A percentile compares a stretch with the other conserved stretches of the same genome.
phyloP scores from a whole-genome alignment of 2,329 filamentous ascomycete species.

The Magnaporthiopsis incrustans region DNA sequence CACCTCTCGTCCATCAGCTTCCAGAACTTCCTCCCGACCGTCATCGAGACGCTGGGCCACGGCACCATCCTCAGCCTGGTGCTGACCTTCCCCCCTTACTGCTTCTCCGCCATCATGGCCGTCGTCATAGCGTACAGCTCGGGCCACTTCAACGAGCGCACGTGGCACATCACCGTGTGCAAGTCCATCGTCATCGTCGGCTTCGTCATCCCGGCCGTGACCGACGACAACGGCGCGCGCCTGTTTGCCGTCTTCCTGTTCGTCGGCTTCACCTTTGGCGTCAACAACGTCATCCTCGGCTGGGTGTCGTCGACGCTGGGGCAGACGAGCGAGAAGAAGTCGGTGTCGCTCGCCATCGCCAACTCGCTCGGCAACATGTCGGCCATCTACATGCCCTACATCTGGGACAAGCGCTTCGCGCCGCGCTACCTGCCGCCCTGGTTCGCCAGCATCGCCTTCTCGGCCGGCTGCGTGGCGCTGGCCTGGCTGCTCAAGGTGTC shows the following conservation, averaged over 20 bases:
- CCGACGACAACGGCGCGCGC: constrained; percentile 2
- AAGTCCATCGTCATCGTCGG: constrained; percentile 5
- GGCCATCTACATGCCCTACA: constrained; percentile 31
- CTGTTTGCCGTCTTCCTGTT: constrained; percentile 26
- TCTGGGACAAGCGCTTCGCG: constrained; percentile 26
- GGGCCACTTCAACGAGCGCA: constrained; percentile 6
- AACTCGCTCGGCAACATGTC: constrained; percentile 27
- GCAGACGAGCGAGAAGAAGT: constrained; percentile 39
- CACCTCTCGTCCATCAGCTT: constrained; percentile 12
- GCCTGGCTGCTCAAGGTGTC: constrained; percentile 1
- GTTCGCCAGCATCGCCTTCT: constrained; percentile 4
- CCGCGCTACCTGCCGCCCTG: constrained; percentile 16
- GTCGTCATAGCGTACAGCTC: constrained; percentile 5
- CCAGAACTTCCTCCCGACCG: constrained; percentile 15
- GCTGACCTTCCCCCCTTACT: constrained; percentile 21
- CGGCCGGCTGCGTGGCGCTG: constrained; percentile 4
- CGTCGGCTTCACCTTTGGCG: constrained; percentile 27
- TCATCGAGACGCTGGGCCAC: constrained; percentile 15
- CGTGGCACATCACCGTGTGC: constrained; percentile 8
- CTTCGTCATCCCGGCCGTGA: constrained; percentile 4
- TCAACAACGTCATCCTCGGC: constrained; percentile 36
- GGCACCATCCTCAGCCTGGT: constrained; percentile 21
- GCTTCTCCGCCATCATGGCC: constrained; percentile 13
- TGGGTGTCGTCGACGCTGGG: constrained; percentile 33
- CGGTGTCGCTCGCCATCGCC: constrained; percentile 32